Base-by-base conservation (phyloP, 352 stramenopile genomes). In the Phytopythium delawarense region DNA sequence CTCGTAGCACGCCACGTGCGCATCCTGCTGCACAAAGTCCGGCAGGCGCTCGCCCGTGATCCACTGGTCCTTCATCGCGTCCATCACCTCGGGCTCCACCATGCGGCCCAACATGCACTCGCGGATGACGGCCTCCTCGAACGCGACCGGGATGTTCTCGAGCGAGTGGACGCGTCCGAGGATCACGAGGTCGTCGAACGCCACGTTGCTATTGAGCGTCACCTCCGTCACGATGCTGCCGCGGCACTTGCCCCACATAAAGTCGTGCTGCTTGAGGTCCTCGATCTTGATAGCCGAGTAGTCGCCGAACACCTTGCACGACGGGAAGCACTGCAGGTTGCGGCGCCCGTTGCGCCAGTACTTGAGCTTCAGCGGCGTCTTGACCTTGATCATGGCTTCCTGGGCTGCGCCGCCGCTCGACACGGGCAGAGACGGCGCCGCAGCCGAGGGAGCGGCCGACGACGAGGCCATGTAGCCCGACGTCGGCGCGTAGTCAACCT, bases 271-370 rank as follows among this genome's bases (percentile, higher is more conserved):
- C 78, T 93, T 93, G 11, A 95, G 68, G 67, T 93, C 84, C 64
- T 95, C 82, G 50, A 95, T 89, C 72, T 93, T 93, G 74, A 93
- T 93, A 25, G 83, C 78, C 52, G 83, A 94, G 72, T 96, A 96
- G 75, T 96, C 88, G 2, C 88, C 88, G 64, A 93, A 96, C n/a
- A 94, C 83, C 61, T 94, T 93, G 67, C 88, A 96, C 7, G 75
- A 85, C 34, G 88, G 88, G 65, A 96, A 96, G 69, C 88, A 96
- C 71, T 96, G 88, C 18, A 96, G 69, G 62, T 96, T 96, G 57
- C 88, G 88, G n/a, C 88, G 84, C 25, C 88, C 88, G 61, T 96
- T 96, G 52, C 88, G 78, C 87, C 87, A 96, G 70, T 96, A 96
- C 74, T 96, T 96, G 70, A 78, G 75, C 64, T 94, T 92, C 18